Evolutionary conservation across 352 stramenopile genomes (phyloP).

Genomic region (Phytophthora fragariae): DNA sequence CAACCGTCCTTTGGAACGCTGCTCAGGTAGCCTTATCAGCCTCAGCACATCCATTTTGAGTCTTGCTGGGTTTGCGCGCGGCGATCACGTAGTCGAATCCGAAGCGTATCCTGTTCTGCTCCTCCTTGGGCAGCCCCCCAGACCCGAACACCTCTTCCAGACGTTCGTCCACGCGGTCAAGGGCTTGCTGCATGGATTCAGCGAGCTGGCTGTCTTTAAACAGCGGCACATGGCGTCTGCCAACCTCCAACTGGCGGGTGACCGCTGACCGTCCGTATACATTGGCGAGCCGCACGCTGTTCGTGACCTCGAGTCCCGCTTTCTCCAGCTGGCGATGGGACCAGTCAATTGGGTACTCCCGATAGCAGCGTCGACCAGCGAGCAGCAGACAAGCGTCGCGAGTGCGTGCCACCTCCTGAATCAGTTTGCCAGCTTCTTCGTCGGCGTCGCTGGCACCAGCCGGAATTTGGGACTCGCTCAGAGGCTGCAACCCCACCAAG

Average conservation of each 20-base stretch:
- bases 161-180: conserved; percentile 70
- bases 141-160: conserved; percentile 36
- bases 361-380: conserved; percentile 87
- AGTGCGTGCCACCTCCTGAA: conserved; percentile 76
- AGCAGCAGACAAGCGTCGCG: conserved; percentile 93
- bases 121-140: conserved; percentile 35
- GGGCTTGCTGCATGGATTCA: conserved; percentile 42
- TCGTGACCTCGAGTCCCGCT: conserved; percentile 58
- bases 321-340: conserved; percentile 78
- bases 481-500: conserved; percentile 87
- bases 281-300: conserved; percentile 81
- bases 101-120: conserved; percentile 60
- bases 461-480: conserved; percentile 65
- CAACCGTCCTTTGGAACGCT: background rate
- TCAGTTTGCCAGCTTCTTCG: conserved; percentile 45
- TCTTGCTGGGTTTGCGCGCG: conserved; percentile 35
- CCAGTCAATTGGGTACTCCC: conserved; percentile 92
- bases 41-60: background rate
- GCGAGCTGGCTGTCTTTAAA: conserved; percentile 67
- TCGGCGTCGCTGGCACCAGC: conserved; percentile 29
- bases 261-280: conserved; percentile 89
- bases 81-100: conserved; percentile 93
- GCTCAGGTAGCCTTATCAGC: background rate
- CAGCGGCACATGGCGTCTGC: conserved; percentile 78
- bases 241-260: conserved; percentile 91